Evolutionary conservation across 2,329 filamentous ascomycete species (phyloP).

Genomic region (Exophiala sp.): DNA sequence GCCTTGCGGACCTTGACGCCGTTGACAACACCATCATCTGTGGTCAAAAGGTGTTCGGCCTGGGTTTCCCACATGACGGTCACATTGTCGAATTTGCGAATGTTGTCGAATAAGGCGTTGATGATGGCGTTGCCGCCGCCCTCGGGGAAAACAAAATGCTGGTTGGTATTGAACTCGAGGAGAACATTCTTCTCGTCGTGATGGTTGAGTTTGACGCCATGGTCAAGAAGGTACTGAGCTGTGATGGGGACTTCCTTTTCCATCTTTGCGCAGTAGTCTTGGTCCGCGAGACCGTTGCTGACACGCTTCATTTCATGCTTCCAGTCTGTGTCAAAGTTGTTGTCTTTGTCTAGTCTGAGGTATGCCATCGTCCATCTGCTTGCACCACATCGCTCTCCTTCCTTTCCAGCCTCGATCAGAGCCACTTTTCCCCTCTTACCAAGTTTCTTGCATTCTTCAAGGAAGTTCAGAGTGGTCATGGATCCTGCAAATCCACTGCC

Average conservation of each 20-base stretch:
- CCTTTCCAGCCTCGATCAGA: slow-evolving; percentile 39
- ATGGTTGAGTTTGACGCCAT: slow-evolving; percentile 33
- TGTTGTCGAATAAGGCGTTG: slow-evolving; percentile 37
- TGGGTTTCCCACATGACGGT: slow-evolving; percentile 41
- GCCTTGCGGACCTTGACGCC: slow-evolving; percentile 40
- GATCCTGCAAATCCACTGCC: slow-evolving; percentile 41
- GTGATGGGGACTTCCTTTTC: slow-evolving; percentile 36
- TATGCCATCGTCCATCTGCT: slow-evolving; percentile 42
- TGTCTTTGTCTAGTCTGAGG: slow-evolving; percentile 39
- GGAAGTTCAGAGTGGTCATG: slow-evolving; percentile 40
- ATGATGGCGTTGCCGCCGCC: slow-evolving; percentile 41
- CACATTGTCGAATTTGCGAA: slow-evolving; percentile 33
- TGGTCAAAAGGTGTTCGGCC: slow-evolving; percentile 35
- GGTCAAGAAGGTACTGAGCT: slow-evolving; percentile 37
- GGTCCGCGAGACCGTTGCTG: slow-evolving; percentile 35
- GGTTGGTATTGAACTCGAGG: slow-evolving; percentile 40
- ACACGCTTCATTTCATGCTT: slow-evolving; percentile 24
- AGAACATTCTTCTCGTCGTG: slow-evolving; percentile 41
- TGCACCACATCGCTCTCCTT: slow-evolving; percentile 40
- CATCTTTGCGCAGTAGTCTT: slow-evolving; percentile 41
- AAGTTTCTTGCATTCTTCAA: slow-evolving; percentile 37
- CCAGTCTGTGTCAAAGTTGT: slow-evolving; percentile 24
- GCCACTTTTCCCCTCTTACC: slow-evolving; percentile 38
- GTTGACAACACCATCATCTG: slow-evolving; percentile 34
- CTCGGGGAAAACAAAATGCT: slow-evolving; percentile 41